Evolutionary conservation across 805 yeast genomes (phyloP).

Genomic region (Schizosaccharomyces lindneri): DNA sequence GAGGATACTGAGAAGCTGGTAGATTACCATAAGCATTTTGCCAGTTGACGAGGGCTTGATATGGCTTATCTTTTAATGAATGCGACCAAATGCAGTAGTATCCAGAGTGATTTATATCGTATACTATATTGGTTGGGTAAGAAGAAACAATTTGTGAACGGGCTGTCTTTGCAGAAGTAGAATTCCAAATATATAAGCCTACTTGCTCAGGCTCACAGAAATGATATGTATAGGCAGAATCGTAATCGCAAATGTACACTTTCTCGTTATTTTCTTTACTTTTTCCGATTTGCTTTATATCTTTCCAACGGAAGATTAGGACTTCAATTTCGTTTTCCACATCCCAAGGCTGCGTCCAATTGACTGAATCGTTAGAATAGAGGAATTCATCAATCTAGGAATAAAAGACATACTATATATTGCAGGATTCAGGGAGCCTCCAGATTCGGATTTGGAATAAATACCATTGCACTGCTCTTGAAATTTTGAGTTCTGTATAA

Average conservation of each 20-base stretch:
- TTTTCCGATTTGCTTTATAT: neutral
- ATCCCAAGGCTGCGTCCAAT: neutral
- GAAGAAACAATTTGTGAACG: neutral
- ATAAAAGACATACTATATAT: neutral
- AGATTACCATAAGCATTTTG: constrained; percentile 81
- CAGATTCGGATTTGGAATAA: neutral
- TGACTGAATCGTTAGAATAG: neutral
- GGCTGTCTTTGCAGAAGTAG: neutral
- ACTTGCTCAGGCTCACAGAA: neutral
- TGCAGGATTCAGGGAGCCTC: neutral
- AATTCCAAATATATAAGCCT: neutral
- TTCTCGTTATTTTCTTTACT: neutral
- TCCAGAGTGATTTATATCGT: neutral
- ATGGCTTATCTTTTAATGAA: constrained; percentile 15
- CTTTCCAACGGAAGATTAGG: neutral
- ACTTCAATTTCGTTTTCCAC: neutral
- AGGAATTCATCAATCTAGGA: neutral
- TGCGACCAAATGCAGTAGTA: neutral
- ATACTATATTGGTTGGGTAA: neutral
- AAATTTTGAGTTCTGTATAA: neutral
- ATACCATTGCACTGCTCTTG: neutral
- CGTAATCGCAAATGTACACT: neutral
- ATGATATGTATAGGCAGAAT: neutral
- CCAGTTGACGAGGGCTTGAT: constrained; percentile 39
- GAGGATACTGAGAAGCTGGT: constrained; percentile 76